A percentile compares a stretch with the other conserved stretches of the same genome.
Conservation (phyloP, 2,329 filamentous ascomycete genomes). For the Plenodomus lindquistii region DNA sequence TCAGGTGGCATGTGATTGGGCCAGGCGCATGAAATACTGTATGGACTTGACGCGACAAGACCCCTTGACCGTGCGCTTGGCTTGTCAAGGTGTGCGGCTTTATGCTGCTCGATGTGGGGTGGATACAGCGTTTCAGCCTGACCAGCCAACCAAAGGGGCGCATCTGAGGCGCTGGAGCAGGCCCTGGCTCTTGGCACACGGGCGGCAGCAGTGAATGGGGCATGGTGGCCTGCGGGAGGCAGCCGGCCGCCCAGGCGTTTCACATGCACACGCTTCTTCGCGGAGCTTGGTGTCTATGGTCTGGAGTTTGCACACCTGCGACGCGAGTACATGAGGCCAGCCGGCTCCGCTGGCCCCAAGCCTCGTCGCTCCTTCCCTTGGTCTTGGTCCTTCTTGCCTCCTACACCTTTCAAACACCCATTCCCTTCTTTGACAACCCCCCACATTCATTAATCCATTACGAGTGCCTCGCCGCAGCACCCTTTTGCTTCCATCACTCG, state of each 20-base stretch:
- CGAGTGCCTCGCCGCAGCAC: constrained; percentile 25
- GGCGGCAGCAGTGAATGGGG: constrained; percentile 25
- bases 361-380: constrained; percentile 6
- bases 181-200: constrained; percentile 21
- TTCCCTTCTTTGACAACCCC: constrained; percentile 20
- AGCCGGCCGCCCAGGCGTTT: constrained; percentile 42
- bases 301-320: constrained; percentile 16
- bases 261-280: constrained; percentile 37
- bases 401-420: constrained; percentile 7
- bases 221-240: constrained; percentile 31
- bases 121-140: too few relatives aligned
- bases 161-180: not conserved
- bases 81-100: not conserved
- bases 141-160: too few relatives aligned
- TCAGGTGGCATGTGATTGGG: too few relatives aligned
- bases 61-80: not conserved
- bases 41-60: not conserved
- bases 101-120: too few relatives aligned
- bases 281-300: constrained; percentile 38
- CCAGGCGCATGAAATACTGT: too few relatives aligned
- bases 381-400: constrained; percentile 28
- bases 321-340: constrained; percentile 30
- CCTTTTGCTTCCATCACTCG: constrained; percentile 11
- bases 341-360: not conserved
- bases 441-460: constrained; percentile 34